These are phyloP conservation scores for Fusarium torreyae DNA, from an alignment of 2,329 filamentous ascomycete genomes.

Conservation along the genomic window DNA sequence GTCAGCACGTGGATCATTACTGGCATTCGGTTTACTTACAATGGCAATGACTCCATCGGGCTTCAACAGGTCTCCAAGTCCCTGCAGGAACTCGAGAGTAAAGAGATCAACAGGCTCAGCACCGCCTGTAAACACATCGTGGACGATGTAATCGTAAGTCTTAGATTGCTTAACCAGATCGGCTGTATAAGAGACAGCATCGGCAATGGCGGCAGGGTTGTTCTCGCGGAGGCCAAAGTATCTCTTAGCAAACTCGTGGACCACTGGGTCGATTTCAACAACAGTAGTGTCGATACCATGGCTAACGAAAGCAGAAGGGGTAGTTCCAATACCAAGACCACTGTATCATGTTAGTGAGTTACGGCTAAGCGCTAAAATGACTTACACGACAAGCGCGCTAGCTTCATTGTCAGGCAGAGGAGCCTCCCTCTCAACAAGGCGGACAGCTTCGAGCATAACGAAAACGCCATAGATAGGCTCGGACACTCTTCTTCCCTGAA, in stretches of 20 bases:
- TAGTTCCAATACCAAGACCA: slow-evolving; percentile 93
- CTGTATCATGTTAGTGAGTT: slow-evolving; percentile 58
- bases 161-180: slow-evolving; percentile 60
- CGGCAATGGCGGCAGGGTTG: slow-evolving; percentile 84
- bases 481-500: slow-evolving; percentile 68
- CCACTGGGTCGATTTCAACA: slow-evolving; percentile 93
- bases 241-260: slow-evolving; percentile 84
- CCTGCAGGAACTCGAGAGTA: slow-evolving; percentile 84
- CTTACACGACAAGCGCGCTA: slow-evolving; percentile 88
- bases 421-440: slow-evolving; percentile 77
- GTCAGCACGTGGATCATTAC: slow-evolving; percentile 31
- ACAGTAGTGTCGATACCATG: slow-evolving; percentile 95
- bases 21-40: slow-evolving; percentile 64
- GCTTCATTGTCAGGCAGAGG: slow-evolving; percentile 74
- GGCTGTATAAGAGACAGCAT: slow-evolving; percentile 81
- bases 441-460: slow-evolving; percentile 91
- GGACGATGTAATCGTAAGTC: slow-evolving; percentile 91
- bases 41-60: slow-evolving; percentile 89
- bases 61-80: slow-evolving; percentile 79
- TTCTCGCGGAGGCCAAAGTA: slow-evolving; percentile 87
- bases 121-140: slow-evolving; percentile 98
- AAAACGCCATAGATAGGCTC: slow-evolving; percentile 98
- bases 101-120: slow-evolving; percentile 92
- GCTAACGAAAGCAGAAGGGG: slow-evolving; percentile 85
- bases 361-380: slow-evolving; percentile 24